Percentiles rank a stretch among this genome's conserved stretches.
phyloP scores from a whole-genome alignment of 495 filamentous ascomycete genomes.

The Penicillium samsonianum region DNA sequence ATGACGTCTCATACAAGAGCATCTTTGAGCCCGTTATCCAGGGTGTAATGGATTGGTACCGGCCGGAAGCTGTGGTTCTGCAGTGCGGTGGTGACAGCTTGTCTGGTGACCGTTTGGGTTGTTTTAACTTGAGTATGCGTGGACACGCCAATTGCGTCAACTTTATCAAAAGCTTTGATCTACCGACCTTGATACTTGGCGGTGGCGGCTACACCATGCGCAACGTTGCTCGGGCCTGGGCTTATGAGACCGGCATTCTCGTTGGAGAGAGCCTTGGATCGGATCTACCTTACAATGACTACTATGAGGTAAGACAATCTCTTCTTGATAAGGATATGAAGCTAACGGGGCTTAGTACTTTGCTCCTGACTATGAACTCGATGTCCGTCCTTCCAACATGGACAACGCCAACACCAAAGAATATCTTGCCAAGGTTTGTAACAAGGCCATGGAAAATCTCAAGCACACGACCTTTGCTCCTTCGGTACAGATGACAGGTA shows the following conservation, averaged over 20 bases:
- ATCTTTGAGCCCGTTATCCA: constrained; percentile 95
- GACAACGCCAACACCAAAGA: constrained; percentile 94
- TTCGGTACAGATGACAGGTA: too few relatives aligned
- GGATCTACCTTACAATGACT: constrained; percentile 91
- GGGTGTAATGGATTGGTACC: constrained; percentile 93
- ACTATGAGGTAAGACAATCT: constrained; percentile 76
- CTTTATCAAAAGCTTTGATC: constrained; percentile 87
- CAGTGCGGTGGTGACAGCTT: constrained; percentile 96
- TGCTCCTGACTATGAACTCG: constrained; percentile 90
- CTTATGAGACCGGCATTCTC: constrained; percentile 91
- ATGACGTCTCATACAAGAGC: constrained; percentile 85
- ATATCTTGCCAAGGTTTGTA: constrained; percentile 94
- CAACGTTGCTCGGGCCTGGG: constrained; percentile 96
- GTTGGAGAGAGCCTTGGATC: constrained; percentile 79
- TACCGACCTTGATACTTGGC: constrained; percentile 88
- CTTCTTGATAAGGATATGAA: constrained; percentile 10
- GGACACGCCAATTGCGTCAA: constrained; percentile 97
- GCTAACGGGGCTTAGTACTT: constrained; percentile 69
- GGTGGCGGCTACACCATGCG: constrained; percentile 99
- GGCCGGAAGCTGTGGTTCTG: constrained; percentile 89
- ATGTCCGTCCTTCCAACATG: constrained; percentile 98
- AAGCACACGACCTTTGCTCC: constrained; percentile 83
- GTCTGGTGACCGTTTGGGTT: constrained; percentile 90
- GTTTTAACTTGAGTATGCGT: constrained; percentile 96
- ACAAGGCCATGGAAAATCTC: constrained; percentile 87